Percentiles rank a stretch among this genome's conserved stretches.
Conservation (phyloP, 345 rosid genomes). For the Acer saccharum region DNA sequence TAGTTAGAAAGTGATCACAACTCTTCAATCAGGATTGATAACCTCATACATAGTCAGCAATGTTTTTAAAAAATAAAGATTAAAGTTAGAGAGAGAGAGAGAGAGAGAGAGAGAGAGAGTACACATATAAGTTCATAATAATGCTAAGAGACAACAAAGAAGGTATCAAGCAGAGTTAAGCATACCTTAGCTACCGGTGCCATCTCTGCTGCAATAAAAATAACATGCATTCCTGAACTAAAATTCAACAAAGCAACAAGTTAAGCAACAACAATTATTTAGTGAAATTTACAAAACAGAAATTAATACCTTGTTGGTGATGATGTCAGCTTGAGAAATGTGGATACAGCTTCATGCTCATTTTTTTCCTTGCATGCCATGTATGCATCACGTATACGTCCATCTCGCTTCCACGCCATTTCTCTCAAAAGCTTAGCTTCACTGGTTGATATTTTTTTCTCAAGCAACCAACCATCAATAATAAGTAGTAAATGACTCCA, state of each 20-base stretch:
- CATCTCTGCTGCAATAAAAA: slow-evolving; percentile 97
- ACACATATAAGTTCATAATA: neutral
- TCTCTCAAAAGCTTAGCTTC: slow-evolving; percentile 80
- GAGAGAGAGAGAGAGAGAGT: neutral
- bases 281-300: slow-evolving; percentile 8
- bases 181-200: slow-evolving; percentile 99
- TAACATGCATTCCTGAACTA: slow-evolving; percentile 83
- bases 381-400: slow-evolving; percentile 59
- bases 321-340: slow-evolving; percentile 62
- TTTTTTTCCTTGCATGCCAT: slow-evolving; percentile 64
- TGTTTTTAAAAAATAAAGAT: neutral
- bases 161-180: slow-evolving; percentile 22
- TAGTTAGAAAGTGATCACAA: neutral
- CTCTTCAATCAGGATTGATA: neutral
- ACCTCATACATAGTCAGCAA: neutral
- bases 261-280: slow-evolving; percentile 24
- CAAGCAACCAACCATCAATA: slow-evolving; percentile 95
- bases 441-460: slow-evolving; percentile 62
- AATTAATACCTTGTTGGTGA: slow-evolving; percentile 59
- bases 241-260: slow-evolving; percentile 41
- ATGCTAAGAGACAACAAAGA: slow-evolving; percentile 4
- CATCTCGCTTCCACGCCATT: slow-evolving; percentile 82
- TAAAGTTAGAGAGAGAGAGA: neutral
- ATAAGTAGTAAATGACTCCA: slow-evolving; percentile 86
- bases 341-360: slow-evolving; percentile 62